Conservation (phyloP, 108 stramenopile species). For the Asterionellopsis glacialis region DNA sequence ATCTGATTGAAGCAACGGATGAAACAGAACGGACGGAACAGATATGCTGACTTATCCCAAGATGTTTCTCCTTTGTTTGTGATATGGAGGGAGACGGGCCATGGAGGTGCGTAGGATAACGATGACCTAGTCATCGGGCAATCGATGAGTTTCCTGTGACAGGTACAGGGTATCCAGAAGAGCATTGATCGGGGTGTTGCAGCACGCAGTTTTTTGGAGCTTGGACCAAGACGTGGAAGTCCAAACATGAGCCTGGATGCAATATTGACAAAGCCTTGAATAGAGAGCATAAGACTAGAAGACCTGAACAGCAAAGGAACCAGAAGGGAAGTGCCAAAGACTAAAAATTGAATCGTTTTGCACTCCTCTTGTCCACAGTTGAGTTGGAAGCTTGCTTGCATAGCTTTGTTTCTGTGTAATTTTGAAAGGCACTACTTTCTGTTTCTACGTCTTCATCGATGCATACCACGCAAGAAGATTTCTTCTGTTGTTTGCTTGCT, state of each 20-base stretch:
- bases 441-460: too few species aligned
- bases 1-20: constrained; percentile 8
- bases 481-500: too few species aligned
- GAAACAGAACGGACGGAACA: too few species aligned
- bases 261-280: constrained; percentile 68
- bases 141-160: constrained; percentile 8
- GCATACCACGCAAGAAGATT: too few species aligned
- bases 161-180: constrained; percentile 23
- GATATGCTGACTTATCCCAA: not conserved
- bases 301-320: constrained; percentile 48
- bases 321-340: constrained; percentile 30
- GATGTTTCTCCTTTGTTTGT: not conserved
- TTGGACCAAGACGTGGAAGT: constrained; percentile 32
- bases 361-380: too few species aligned
- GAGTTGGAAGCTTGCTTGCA: too few species aligned
- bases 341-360: too few species aligned
- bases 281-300: constrained; percentile 63
- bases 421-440: too few species aligned
- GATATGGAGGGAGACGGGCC: constrained; percentile 18
- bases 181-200: constrained; percentile 27
- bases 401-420: too few species aligned
- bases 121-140: not conserved
- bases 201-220: constrained; percentile 25
- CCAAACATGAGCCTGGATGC: constrained; percentile 52
- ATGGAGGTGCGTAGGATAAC: constrained; percentile 5